phyloP scores from a whole-genome alignment of 1,284 basidiomycete genomes.

The Fomes fomentarius region DNA sequence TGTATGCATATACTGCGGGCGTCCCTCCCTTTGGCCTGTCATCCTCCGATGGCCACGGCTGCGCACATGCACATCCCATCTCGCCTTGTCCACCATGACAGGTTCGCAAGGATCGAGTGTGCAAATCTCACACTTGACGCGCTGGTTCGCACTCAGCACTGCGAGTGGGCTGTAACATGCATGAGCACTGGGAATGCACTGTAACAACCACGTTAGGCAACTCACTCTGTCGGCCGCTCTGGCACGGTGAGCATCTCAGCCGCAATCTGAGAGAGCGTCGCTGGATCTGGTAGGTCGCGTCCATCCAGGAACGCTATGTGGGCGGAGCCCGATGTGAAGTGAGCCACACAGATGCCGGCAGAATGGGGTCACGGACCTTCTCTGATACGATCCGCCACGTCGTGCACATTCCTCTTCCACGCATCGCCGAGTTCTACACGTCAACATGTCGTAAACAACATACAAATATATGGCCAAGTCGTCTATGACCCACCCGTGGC shows the following conservation, averaged over 20 bases:
- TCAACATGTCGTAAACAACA: not conserved
- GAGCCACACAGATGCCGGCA: constrained; percentile 1
- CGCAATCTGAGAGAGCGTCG: constrained; percentile 58
- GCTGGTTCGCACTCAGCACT: constrained; percentile 59
- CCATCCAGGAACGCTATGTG: constrained; percentile 62
- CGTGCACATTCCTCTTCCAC: constrained; percentile 62
- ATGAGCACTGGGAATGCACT: constrained; percentile 52
- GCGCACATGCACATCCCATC: constrained; percentile 67
- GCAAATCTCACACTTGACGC: constrained; percentile 71
- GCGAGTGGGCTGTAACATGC: constrained; percentile 52
- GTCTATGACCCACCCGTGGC: constrained; percentile 60
- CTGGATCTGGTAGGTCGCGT: constrained; percentile 60
- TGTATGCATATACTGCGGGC: too few species aligned
- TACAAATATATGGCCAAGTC: not conserved
- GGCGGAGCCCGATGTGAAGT: not conserved
- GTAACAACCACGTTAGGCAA: constrained; percentile 10
- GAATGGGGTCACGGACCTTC: constrained; percentile 30
- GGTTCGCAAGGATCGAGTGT: constrained; percentile 66
- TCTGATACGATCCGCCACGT: constrained; percentile 53
- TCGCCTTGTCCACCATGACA: constrained; percentile 70
- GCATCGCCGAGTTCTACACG: constrained; percentile 53
- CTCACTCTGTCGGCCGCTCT: constrained; percentile 53
- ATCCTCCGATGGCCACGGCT: constrained; percentile 58
- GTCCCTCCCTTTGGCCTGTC: constrained; percentile 10
- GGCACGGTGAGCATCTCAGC: constrained; percentile 50